phyloP scores from a whole-genome alignment of 2,329 filamentous ascomycete species.

The Pseudocercospora eumusae region DNA sequence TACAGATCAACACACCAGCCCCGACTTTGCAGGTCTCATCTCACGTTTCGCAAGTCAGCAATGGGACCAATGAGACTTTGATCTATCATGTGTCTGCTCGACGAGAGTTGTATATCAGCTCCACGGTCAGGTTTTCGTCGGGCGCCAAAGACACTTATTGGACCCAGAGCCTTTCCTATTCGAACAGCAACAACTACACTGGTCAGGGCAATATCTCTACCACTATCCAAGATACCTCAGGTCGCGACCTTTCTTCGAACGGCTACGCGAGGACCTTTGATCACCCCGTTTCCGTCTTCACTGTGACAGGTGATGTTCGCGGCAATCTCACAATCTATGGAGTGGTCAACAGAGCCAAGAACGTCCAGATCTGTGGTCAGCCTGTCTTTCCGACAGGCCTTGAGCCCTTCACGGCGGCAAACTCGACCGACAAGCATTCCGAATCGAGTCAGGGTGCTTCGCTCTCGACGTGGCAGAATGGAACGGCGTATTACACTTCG shows the following conservation, averaged over 20 bases:
- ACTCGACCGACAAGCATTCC: neutral
- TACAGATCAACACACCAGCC: conserved; percentile 38
- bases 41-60: conserved; percentile 47
- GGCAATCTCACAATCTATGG: conserved; percentile 51
- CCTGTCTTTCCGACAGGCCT: conserved; percentile 62
- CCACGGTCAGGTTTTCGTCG: conserved; percentile 54
- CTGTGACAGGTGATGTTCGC: conserved; percentile 49
- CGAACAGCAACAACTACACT: conserved; percentile 57
- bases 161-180: conserved; percentile 60
- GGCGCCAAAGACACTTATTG: conserved; percentile 52
- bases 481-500: conserved; percentile 58
- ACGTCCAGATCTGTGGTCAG: conserved; percentile 49
- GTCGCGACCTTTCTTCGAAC: conserved; percentile 46
- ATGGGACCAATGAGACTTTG: conserved; percentile 59
- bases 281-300: conserved; percentile 64
- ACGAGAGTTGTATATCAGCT: conserved; percentile 57
- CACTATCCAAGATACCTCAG: conserved; percentile 55
- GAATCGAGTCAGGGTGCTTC: conserved; percentile 43
- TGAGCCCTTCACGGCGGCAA: conserved; percentile 53
- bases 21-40: conserved; percentile 58
- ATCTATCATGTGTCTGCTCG: conserved; percentile 58
- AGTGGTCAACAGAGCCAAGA: conserved; percentile 52
- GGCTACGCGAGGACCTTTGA: conserved; percentile 51
- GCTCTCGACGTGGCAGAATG: conserved; percentile 58
- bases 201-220: conserved; percentile 58